Percentiles rank a stretch among this genome's conserved stretches.
These are phyloP conservation scores for Penicillium daleae DNA, from an alignment of 495 filamentous ascomycete species.

Conservation along the genomic window DNA sequence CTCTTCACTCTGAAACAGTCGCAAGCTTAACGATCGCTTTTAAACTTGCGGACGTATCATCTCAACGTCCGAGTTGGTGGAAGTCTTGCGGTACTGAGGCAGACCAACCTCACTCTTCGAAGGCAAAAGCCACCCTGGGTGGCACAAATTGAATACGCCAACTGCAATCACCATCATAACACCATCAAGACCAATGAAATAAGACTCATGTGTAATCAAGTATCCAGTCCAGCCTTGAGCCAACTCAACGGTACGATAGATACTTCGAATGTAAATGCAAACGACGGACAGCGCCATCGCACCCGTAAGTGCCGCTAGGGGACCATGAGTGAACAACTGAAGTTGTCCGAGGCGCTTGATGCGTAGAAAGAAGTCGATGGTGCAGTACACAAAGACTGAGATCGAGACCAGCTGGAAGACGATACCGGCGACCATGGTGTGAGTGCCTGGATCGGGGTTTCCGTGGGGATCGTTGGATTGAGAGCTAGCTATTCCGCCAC, in stretches of 20 bases:
- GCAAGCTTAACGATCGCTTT: neutral
- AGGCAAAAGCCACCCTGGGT: slow-evolving; percentile 52
- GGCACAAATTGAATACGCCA: slow-evolving; percentile 55
- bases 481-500: slow-evolving; percentile 57
- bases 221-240: slow-evolving; percentile 65
- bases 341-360: slow-evolving; percentile 34
- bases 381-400: slow-evolving; percentile 53
- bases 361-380: slow-evolving; percentile 51
- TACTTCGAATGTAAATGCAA: slow-evolving; percentile 59
- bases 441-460: slow-evolving; percentile 56
- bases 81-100: slow-evolving; percentile 4
- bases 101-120: slow-evolving; percentile 9
- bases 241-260: slow-evolving; percentile 65
- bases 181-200: slow-evolving; percentile 62
- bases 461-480: slow-evolving; percentile 41
- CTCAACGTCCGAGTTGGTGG: slow-evolving; percentile 17
- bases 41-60: neutral
- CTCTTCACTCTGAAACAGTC: no score
- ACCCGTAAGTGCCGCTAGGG: slow-evolving; percentile 34
- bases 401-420: slow-evolving; percentile 63
- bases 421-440: slow-evolving; percentile 68
- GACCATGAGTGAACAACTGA: slow-evolving; percentile 22
- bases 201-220: slow-evolving; percentile 61
- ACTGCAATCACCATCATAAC: slow-evolving; percentile 60
- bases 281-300: slow-evolving; percentile 52